Percentiles rank a stretch among this genome's conserved stretches.
These are phyloP conservation scores for Didymosphaeria variabile DNA, from an alignment of 2,329 filamentous ascomycete genomes.

Conservation along the genomic window DNA sequence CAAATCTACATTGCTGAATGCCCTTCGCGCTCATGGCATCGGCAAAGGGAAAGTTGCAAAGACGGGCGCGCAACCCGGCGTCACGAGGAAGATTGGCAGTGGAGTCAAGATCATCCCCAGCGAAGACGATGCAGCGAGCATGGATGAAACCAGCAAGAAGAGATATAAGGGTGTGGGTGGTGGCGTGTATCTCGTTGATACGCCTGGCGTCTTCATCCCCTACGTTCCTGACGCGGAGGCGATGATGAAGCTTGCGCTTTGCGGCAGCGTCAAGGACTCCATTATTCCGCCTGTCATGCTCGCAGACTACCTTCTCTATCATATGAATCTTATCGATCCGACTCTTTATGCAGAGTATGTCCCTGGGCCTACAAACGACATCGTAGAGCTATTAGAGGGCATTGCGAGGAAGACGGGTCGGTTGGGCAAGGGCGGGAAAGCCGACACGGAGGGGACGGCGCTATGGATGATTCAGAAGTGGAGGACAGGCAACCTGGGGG, in stretches of 20 bases:
- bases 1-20: conserved; percentile 94
- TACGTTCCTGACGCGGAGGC: conserved; percentile 84
- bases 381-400: conserved; percentile 73
- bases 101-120: conserved; percentile 77
- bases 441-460: conserved; percentile 76
- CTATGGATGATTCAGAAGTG: conserved; percentile 84
- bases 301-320: conserved; percentile 89
- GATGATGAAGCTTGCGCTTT: conserved; percentile 95
- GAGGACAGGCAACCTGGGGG: conserved; percentile 78
- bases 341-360: conserved; percentile 72
- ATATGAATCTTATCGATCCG: conserved; percentile 75
- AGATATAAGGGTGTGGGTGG: conserved; percentile 48
- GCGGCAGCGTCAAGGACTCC: conserved; percentile 89
- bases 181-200: conserved; percentile 87
- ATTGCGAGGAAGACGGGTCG: conserved; percentile 80
- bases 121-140: conserved; percentile 57
- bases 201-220: conserved; percentile 93
- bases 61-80: conserved; percentile 87
- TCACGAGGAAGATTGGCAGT: conserved; percentile 85
- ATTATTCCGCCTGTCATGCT: conserved; percentile 80
- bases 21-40: conserved; percentile 75
- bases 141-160: conserved; percentile 31
- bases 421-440: conserved; percentile 74
- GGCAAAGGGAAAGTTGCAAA: conserved; percentile 74
- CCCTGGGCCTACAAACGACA: conserved; percentile 80